Evolutionary conservation across 2,329 filamentous ascomycete genomes (phyloP), one percentile per base, ranked within the genome.

Genomic region (Hymenoscyphus infarciens): DNA sequence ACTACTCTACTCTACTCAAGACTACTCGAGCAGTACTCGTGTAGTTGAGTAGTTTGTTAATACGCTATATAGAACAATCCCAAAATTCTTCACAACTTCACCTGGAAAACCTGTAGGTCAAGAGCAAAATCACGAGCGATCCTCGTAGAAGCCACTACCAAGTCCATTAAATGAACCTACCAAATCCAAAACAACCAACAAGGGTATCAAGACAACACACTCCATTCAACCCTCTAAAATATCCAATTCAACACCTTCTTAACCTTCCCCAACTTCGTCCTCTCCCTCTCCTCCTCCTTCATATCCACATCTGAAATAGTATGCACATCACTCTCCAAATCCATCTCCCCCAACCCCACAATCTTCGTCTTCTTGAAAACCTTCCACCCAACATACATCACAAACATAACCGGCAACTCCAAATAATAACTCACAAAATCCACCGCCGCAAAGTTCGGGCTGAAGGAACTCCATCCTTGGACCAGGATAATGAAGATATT

Each of bases 381-480:
- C 70, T 86, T 87, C 85, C 85, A 88, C 0, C 70, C 77, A 7
- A 84, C 39, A 67, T 79, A 82, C 74, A 85, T 81, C 15, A 82
- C 71, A 16, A 83, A 66, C 80, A 88, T 85, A 63, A 88, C 68
- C 0, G 85, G 83, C 27, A 88, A 73, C 73, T 88, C 84, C 42
- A 89, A 79, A 68, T 89, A 88, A 66, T 79, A 85, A 63, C 83
- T 86, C 56, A 89, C 83, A 68, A 89, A 88, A 69, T 82, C 79
- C 13, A 87, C 83, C 1, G 75, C 77, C 56, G 79, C 77, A 69
- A 88, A 89, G 1, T 64, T 73, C 2, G 84, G 84, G 52, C 81
- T 85, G 74, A 89, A 88, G 60, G 80, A 84, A 68, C 76, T 81
- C 83, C 83, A 89, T 1, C 87, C 86, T 67, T 88, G 86, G 0